A percentile compares a stretch with the other conserved stretches of the same genome.
Conservation (phyloP, 176 grass and related monocot species). For the Echinochloa phyllopogon region DNA sequence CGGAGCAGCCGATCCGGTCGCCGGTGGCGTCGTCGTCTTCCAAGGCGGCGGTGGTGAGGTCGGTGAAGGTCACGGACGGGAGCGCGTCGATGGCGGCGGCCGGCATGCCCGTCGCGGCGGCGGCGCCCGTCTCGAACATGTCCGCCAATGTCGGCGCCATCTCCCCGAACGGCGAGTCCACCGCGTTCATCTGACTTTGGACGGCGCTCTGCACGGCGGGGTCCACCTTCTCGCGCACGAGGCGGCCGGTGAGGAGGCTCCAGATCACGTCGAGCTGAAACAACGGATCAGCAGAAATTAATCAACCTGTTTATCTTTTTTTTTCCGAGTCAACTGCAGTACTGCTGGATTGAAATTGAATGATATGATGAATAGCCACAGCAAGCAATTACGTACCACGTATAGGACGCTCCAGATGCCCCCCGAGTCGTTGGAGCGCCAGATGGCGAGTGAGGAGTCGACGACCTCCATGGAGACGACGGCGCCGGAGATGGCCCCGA, state of each 20-base stretch:
- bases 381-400: slow-evolving; percentile 49
- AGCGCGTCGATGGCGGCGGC: slow-evolving; percentile 57
- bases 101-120: slow-evolving; percentile 50
- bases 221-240: slow-evolving; percentile 87
- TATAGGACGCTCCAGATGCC: slow-evolving; percentile 75
- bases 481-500: slow-evolving; percentile 77
- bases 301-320: no score
- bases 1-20: slow-evolving; percentile 55
- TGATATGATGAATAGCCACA: neutral
- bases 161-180: slow-evolving; percentile 53
- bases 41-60: neutral
- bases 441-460: slow-evolving; percentile 65
- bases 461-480: slow-evolving; percentile 90
- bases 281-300: no score
- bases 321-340: no score
- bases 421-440: slow-evolving; percentile 60
- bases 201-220: slow-evolving; percentile 91
- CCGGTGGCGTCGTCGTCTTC: slow-evolving; percentile 1
- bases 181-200: slow-evolving; percentile 87
- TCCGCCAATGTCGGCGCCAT: slow-evolving; percentile 42
- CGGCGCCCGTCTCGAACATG: slow-evolving; percentile 62
- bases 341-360: no score
- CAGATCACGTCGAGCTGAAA: slow-evolving; percentile 73
- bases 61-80: slow-evolving; percentile 45
- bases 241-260: slow-evolving; percentile 78